A percentile compares a stretch with the other conserved stretches of the same genome.
Evolutionary conservation across 2,329 filamentous ascomycete genomes (phyloP).

Genomic region (Aspergillus ibericus): DNA sequence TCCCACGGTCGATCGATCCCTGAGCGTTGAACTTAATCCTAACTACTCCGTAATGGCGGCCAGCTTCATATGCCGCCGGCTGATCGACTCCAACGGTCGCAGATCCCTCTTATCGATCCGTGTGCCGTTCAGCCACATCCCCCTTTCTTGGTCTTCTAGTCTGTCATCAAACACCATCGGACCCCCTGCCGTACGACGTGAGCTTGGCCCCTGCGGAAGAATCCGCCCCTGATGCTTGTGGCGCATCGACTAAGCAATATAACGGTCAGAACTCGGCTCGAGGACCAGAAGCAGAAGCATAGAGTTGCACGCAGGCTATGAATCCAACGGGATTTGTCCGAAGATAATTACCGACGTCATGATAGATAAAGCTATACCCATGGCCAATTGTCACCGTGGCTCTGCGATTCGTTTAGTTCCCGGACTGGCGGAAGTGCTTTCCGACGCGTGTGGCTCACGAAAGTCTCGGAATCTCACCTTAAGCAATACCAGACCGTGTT

Average conservation of each 20-base stretch:
- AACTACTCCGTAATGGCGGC: no score
- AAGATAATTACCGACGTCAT: not conserved
- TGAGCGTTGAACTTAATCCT: no score
- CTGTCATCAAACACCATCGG: not conserved
- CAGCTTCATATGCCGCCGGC: not conserved
- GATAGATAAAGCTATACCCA: not conserved
- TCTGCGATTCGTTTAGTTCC: not conserved
- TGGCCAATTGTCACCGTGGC: not conserved
- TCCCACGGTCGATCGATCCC: no score
- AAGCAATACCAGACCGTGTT: not conserved
- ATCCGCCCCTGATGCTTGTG: not conserved
- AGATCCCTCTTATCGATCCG: not conserved
- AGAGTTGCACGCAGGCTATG: not conserved
- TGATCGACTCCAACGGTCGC: not conserved
- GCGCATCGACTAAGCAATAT: not conserved
- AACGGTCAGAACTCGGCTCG: not conserved
- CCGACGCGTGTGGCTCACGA: not conserved
- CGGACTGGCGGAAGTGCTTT: not conserved
- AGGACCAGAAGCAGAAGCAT: not conserved
- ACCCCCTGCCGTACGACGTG: not conserved
- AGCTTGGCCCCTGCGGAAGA: not conserved
- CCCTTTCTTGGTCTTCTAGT: not conserved
- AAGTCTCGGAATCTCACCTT: not conserved
- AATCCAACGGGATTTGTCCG: not conserved
- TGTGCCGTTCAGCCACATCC: not conserved